A percentile compares a stretch with the other conserved stretches of the same genome.
Conservation (phyloP, 2,329 filamentous ascomycete species). For the Fonsecaea monophora region DNA sequence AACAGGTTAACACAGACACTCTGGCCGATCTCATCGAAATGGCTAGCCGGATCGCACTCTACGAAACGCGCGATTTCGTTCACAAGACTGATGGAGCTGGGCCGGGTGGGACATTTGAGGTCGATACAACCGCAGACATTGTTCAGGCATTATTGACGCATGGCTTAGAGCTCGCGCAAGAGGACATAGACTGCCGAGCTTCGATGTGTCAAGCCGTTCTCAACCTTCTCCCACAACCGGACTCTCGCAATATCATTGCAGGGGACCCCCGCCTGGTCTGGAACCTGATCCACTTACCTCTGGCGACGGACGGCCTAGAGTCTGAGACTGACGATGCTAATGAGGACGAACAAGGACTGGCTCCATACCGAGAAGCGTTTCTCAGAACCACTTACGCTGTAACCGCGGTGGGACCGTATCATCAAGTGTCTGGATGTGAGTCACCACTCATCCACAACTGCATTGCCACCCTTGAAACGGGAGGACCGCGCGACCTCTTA, state of each 20-base stretch:
- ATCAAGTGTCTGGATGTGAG: constrained; percentile 6
- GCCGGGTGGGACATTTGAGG: constrained; percentile 15
- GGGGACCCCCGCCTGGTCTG: constrained; percentile 23
- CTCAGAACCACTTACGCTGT: constrained; percentile 36
- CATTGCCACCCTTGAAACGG: constrained; percentile 11
- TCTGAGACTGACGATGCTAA: constrained; percentile 25
- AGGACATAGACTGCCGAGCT: constrained; percentile 22
- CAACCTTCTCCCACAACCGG: constrained; percentile 31
- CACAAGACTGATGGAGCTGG: constrained; percentile 10
- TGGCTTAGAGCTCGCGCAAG: constrained; percentile 21
- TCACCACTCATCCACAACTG: constrained; percentile 25
- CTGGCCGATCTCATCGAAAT: constrained; percentile 39
- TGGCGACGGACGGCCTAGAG: constrained; percentile 7
- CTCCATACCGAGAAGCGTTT: constrained; percentile 32
- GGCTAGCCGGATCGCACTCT: constrained; percentile 32
- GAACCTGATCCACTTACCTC: constrained; percentile 28
- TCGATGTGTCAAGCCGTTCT: constrained; percentile 33
- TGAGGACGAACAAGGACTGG: constrained; percentile 24
- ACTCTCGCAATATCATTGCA: constrained; percentile 20
- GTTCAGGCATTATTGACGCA: constrained; percentile 24
- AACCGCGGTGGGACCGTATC: constrained; percentile 30
- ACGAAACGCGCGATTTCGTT: constrained; percentile 25
- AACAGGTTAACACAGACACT: constrained; percentile 16
- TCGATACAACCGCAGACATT: constrained; percentile 20
- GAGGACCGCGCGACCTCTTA: not conserved